Percentiles rank a stretch among this genome's conserved stretches.
These are phyloP conservation scores for Aquanectria penicillioides DNA, from an alignment of 2,329 filamentous ascomycete genomes.

Conservation along the genomic window DNA sequence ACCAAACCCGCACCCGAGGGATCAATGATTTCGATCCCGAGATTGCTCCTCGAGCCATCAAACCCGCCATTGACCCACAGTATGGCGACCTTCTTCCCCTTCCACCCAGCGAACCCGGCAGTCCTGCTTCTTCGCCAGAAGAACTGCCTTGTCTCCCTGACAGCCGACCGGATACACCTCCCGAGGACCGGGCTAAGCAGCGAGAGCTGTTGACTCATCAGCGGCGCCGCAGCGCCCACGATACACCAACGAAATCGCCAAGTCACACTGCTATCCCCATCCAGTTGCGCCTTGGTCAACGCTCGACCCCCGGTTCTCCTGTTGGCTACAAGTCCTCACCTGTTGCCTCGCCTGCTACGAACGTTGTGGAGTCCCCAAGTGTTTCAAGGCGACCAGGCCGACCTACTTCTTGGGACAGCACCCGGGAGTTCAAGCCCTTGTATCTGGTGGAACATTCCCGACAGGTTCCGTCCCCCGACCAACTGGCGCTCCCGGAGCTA, in stretches of 20 bases:
- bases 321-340: slow-evolving; percentile 53
- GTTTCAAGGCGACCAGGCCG: slow-evolving; percentile 54
- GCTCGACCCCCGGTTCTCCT: slow-evolving; percentile 57
- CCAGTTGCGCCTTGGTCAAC: slow-evolving; percentile 62
- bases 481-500: slow-evolving; percentile 60
- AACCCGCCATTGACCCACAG: slow-evolving; percentile 73
- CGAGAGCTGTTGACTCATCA: slow-evolving; percentile 54
- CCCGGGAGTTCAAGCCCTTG: slow-evolving; percentile 80
- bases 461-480: slow-evolving; percentile 47
- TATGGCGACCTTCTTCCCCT: slow-evolving; percentile 73
- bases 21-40: slow-evolving; percentile 64
- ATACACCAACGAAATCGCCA: slow-evolving; percentile 60
- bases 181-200: slow-evolving; percentile 55
- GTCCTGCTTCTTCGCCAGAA: slow-evolving; percentile 51
- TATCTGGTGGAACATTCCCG: slow-evolving; percentile 78
- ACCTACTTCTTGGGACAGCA: slow-evolving; percentile 70
- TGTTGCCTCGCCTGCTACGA: slow-evolving; percentile 44
- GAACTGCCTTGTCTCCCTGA: slow-evolving; percentile 66
- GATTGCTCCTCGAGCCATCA: slow-evolving; percentile 66
- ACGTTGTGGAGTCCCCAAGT: slow-evolving; percentile 46
- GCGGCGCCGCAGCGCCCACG: slow-evolving; percentile 61
- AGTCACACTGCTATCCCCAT: slow-evolving; percentile 69
- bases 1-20: slow-evolving; percentile 38
- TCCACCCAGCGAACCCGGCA: slow-evolving; percentile 67
- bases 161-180: slow-evolving; percentile 67